Base-by-base conservation (phyloP, 352 stramenopile genomes). In the Lagenidium giganteum region DNA sequence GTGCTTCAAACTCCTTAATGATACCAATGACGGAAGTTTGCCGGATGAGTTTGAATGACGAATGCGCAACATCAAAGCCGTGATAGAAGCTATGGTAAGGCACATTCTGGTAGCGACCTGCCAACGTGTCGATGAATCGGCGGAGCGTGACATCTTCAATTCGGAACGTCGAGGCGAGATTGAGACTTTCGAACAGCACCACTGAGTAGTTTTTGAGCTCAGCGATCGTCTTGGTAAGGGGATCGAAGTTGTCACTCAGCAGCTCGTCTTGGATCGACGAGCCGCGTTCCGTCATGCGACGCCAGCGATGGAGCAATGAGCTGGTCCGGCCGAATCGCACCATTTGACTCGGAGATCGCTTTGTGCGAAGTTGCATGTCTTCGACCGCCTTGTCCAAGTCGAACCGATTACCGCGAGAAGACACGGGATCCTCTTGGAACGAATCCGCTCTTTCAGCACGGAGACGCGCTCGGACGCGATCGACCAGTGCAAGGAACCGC, bases 21-120 rank as follows among this genome's bases (percentile, higher is more conserved):
- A 89, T 67, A 13, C 47, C 58, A 21, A 83, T 44, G 18, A 85
- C 68, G 12, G 62, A 66, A 0, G 60, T 71, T 14, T 64, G 63
- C 8, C 68, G 64, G 49, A 87, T 70, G 30, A 93, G 57, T 5
- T 61, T 53, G 57, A 80, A 95, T 27, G 64, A 72, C 5, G 66
- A 59, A 24, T 87, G 62, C 1, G 77, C 74, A 17, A 94, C 83
- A 32, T 87, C 74, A 30, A 94, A 89, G 21, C 65, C 83, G 55
- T 95, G 83, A 37, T 92, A 84, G 31, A 87, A 93, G 52, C 73
- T 95, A 64, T 95, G 83, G 41, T 93, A 95, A 1, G 82, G 68
- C 16, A 90, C 67, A 17, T 82, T 45, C 4, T 73, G 68, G 41
- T 95, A 93, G 29, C 51, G 70, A 24, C 47, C 28, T n/a, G 62